These are phyloP conservation scores for Pseudogymnoascus sp. DNA, from an alignment of 2,329 filamentous ascomycete species.

Conservation along the genomic window DNA sequence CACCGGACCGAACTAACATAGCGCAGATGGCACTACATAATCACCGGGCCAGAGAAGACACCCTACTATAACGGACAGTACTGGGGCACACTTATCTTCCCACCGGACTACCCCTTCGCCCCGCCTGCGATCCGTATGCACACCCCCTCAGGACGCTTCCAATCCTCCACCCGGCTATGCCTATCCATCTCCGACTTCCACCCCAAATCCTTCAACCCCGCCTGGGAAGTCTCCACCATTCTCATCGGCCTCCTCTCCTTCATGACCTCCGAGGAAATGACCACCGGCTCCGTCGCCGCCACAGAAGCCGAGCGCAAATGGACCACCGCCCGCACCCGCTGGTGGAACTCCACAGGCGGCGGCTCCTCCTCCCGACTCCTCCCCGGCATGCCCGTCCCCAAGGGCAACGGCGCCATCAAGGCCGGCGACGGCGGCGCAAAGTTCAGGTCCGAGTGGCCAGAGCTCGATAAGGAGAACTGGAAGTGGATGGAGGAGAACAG, in stretches of 20 bases:
- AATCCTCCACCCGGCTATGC: conserved; percentile 83
- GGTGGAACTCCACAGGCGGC: conserved; percentile 96
- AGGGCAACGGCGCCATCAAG: conserved; percentile 71
- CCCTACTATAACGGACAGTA: conserved; percentile 94
- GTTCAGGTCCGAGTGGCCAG: conserved; percentile 83
- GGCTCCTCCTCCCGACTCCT: conserved; percentile 54
- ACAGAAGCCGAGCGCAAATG: conserved; percentile 68
- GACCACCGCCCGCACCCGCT: conserved; percentile 68
- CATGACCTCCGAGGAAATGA: conserved; percentile 99
- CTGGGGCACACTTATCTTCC: conserved; percentile 95
- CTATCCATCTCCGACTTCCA: conserved; percentile 97
- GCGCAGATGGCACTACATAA: conserved; percentile 80
- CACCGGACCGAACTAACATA: conserved; percentile 12
- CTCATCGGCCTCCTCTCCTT: conserved; percentile 89
- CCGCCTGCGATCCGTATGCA: conserved; percentile 98
- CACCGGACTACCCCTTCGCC: conserved; percentile 92
- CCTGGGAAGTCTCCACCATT: conserved; percentile 97
- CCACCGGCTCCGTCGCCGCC: conserved; percentile 77
- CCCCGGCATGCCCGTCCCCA: conserved; percentile 41
- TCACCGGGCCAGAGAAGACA: conserved; percentile 87
- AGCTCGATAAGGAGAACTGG: conserved; percentile 82
- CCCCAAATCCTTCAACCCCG: conserved; percentile 94
- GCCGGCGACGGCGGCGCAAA: conserved; percentile 87
- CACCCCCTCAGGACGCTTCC: conserved; percentile 91
- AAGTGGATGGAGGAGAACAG: conserved; percentile 79